A percentile compares a stretch with the other conserved stretches of the same genome.
Evolutionary conservation across 2,329 filamentous ascomycete genomes (phyloP).

Genomic region (Phialocephala subalpina): DNA sequence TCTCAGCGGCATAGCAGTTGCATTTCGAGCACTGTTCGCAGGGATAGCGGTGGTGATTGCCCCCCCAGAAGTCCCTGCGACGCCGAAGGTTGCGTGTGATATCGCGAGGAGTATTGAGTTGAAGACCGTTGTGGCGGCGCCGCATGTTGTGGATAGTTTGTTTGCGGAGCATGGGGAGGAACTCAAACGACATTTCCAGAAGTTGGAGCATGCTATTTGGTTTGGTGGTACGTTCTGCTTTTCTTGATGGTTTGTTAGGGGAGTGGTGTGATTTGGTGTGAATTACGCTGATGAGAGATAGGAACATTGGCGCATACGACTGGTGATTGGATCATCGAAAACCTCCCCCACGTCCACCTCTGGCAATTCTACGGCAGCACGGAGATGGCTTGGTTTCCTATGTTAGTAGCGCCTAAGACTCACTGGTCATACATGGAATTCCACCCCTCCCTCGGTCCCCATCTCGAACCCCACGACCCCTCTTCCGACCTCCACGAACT

Average conservation of each 20-base stretch:
- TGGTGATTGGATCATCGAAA: conserved; percentile 42
- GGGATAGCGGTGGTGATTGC: conserved; percentile 22
- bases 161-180: conserved; percentile 29
- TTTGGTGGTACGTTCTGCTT: conserved; percentile 30
- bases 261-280: not conserved
- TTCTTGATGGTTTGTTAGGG: not conserved
- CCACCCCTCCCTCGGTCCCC: conserved; percentile 36
- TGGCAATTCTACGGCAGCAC: conserved; percentile 44
- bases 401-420: conserved; percentile 35
- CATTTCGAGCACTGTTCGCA: conserved; percentile 7
- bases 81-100: conserved; percentile 27
- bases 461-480: conserved; percentile 31
- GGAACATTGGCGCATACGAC: conserved; percentile 41
- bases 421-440: conserved; percentile 46
- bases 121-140: conserved; percentile 30
- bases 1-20: conserved; percentile 26
- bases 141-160: conserved; percentile 27
- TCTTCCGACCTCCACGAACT: conserved; percentile 43
- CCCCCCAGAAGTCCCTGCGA: conserved; percentile 18
- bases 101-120: conserved; percentile 36
- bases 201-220: conserved; percentile 32
- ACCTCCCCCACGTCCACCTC: conserved; percentile 36
- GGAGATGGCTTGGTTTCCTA: conserved; percentile 38
- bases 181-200: conserved; percentile 17
- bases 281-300: conserved; percentile 5